These are phyloP conservation scores for Microbotryum silenes-acaulis DNA, from an alignment of 1,284 basidiomycete species.

Conservation along the genomic window DNA sequence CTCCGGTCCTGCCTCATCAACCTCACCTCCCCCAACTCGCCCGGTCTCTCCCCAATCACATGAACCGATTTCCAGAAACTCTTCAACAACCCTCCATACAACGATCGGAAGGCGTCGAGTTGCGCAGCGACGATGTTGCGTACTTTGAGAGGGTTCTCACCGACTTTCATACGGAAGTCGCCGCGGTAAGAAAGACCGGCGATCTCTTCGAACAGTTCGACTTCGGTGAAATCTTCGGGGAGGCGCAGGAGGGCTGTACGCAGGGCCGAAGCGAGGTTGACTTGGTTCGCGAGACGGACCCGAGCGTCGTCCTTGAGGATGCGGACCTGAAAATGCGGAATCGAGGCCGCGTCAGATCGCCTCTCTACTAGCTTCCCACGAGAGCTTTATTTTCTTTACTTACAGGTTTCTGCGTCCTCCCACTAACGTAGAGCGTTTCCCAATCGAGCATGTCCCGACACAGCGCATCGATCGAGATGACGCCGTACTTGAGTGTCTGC, in stretches of 20 bases:
- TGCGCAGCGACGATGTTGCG: slow-evolving; percentile 81
- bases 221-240: slow-evolving; percentile 60
- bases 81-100: slow-evolving; percentile 64
- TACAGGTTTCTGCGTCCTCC: slow-evolving; percentile 90
- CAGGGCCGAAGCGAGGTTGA: slow-evolving; percentile 83
- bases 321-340: slow-evolving; percentile 47
- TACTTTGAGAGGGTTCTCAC: slow-evolving; percentile 92
- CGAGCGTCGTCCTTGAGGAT: slow-evolving; percentile 80
- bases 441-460: slow-evolving; percentile 86
- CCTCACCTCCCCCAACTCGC: slow-evolving; percentile 10
- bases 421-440: slow-evolving; percentile 87
- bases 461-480: slow-evolving; percentile 82
- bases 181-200: slow-evolving; percentile 80
- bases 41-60: slow-evolving; percentile 24
- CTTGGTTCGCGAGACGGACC: slow-evolving; percentile 83
- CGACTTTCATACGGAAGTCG: slow-evolving; percentile 83
- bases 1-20: slow-evolving; percentile 56
- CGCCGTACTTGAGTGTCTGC: slow-evolving; percentile 94
- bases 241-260: slow-evolving; percentile 65
- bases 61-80: slow-evolving; percentile 31
- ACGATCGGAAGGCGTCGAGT: slow-evolving; percentile 69
- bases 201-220: slow-evolving; percentile 74
- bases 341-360: neutral
- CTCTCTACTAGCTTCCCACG: neutral
- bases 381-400: neutral